A percentile compares a stretch with the other conserved stretches of the same genome.
Conservation (phyloP, 164 flowering plant species). For the Magnolia sinica region DNA sequence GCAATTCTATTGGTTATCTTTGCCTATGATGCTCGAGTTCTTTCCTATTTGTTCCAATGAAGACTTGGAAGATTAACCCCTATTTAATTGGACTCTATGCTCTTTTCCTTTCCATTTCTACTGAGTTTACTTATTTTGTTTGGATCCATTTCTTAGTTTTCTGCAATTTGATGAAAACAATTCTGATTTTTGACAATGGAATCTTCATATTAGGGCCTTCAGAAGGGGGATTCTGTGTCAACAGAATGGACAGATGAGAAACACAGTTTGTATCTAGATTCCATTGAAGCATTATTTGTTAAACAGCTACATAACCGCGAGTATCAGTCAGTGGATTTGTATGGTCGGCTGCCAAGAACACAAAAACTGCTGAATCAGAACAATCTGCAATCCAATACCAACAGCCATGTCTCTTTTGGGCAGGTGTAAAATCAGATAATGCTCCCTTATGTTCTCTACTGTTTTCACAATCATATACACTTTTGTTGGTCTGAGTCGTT, state of each 20-base stretch:
- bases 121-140: not conserved
- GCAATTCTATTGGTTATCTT: too few relatives aligned
- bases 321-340: conserved; percentile 34
- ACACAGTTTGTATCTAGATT: conserved; percentile 70
- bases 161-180: not conserved
- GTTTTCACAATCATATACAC: not conserved
- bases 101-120: not conserved
- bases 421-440: conserved; percentile 40
- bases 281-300: conserved; percentile 82
- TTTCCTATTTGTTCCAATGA: not conserved
- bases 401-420: conserved; percentile 28
- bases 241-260: conserved; percentile 89
- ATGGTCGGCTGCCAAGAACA: conserved; percentile 23
- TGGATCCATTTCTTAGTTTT: not conserved
- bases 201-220: conserved; percentile 27
- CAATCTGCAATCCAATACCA: conserved; percentile 13
- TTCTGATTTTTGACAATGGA: not conserved
- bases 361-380: conserved; percentile 20
- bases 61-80: not conserved
- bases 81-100: not conserved
- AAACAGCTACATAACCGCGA: conserved; percentile 36
- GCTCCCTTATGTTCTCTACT: not conserved
- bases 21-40: too few relatives aligned
- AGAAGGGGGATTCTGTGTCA: not conserved
- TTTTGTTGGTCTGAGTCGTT: not conserved